Conservation (phyloP, 306 rosid species). For the Leucaena leucocephala region DNA sequence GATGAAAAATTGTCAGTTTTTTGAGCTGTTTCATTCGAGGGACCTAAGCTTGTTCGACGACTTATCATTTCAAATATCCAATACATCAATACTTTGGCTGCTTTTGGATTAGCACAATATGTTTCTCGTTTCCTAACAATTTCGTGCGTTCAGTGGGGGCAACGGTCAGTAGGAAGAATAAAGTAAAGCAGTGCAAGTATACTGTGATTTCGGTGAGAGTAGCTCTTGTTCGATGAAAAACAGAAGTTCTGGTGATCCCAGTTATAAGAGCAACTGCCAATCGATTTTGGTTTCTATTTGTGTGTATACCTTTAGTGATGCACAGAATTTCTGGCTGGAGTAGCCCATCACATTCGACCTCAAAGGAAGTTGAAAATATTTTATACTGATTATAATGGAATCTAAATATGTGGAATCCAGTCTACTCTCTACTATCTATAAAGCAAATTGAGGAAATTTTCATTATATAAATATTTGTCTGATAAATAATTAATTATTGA, state of each 20-base stretch:
- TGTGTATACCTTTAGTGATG: neutral
- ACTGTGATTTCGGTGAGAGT: conserved; percentile 22
- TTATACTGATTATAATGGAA: conserved; percentile 3
- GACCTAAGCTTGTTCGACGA: conserved; percentile 28
- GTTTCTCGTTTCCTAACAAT: conserved; percentile 19
- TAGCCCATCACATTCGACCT: conserved; percentile 18
- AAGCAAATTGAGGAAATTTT: neutral
- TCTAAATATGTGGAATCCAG: neutral
- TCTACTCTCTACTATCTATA: conserved; percentile 7
- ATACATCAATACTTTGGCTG: conserved; percentile 29
- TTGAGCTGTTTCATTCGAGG: conserved; percentile 33
- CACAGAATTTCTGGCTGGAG: conserved; percentile 6
- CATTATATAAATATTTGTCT: neutral
- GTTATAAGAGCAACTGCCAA: neutral
- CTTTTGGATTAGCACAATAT: conserved; percentile 28
- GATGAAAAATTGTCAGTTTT: conserved; percentile 23
- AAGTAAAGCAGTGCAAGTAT: neutral
- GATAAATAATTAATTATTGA: conserved; percentile 21
- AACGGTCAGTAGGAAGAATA: neutral
- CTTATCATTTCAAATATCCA: conserved; percentile 6
- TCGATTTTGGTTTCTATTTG: neutral
- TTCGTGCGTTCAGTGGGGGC: conserved; percentile 19
- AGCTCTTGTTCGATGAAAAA: neutral
- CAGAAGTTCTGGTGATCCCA: neutral
- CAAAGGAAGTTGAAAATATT: neutral